Base-by-base conservation (phyloP, 2,329 filamentous ascomycete species). In the Cordyceps sp. region DNA sequence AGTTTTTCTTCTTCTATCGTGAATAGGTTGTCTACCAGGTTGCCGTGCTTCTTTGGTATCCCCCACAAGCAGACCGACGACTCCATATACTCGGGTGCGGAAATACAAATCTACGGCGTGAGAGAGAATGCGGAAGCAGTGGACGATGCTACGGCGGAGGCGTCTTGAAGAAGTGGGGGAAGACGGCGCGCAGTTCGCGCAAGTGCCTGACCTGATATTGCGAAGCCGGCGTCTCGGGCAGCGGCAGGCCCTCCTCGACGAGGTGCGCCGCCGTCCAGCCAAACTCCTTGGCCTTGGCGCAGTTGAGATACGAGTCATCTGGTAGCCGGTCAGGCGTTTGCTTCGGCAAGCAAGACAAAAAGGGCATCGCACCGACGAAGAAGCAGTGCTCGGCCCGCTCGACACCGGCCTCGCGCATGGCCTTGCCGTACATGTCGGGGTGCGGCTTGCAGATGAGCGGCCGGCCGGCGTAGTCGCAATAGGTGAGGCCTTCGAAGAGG, bases 401-500 rank as follows among this genome's bases (percentile, higher is more conserved):
- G 2, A 80, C 71, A 0, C 77, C 79, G 0, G 88, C 85, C 44
- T 96, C 80, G 29, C 55, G 62, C 80, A 96, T 93, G 6, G 82
- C 90, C 57, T 90, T 93, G 24, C 69, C 69, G 50, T 75, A 98
- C 78, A 93, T 90, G 32, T 75, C 73, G 32, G 65, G 64, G 35
- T 80, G 69, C 4, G 90, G 90, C 53, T 98, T 98, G 61, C 90
- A 94, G 29, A 92, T 57, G 38, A 98, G 65, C 6, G 72, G 78
- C 26, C 71, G 60, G 13, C 68, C 58, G 10, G 62, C 66, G 55
- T 98, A 98, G 54, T 98, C 83, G 50, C 92, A 98, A 53, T 74
- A 98, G 0, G 90, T 98, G 38, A 96, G 73, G 7, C 90, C 90
- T 39, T 96, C 88, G 48, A 98, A 98, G 18, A 88, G 59, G 49